These are phyloP conservation scores for Teratosphaeria pseudoeucalypti DNA, from an alignment of 2,329 filamentous ascomycete genomes.

Conservation along the genomic window DNA sequence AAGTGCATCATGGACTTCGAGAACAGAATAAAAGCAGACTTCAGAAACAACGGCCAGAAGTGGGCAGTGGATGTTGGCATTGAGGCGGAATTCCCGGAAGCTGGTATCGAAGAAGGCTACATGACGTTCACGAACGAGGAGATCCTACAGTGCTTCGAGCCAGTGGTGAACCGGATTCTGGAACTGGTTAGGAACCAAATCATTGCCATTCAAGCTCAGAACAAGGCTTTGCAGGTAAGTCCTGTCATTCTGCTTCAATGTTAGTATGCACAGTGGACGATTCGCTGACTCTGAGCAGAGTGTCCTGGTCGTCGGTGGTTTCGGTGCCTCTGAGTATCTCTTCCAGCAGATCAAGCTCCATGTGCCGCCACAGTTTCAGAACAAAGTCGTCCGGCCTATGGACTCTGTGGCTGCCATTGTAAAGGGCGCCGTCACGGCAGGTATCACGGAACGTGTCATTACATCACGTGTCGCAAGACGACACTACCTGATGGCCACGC, in stretches of 20 bases:
- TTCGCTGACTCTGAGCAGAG: slow-evolving; percentile 45
- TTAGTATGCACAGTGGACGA: neutral
- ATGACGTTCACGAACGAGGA: slow-evolving; percentile 99
- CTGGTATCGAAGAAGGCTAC: slow-evolving; percentile 95
- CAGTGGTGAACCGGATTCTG: slow-evolving; percentile 91
- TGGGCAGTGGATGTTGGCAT: slow-evolving; percentile 98
- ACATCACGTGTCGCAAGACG: slow-evolving; percentile 94
- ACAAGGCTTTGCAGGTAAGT: slow-evolving; percentile 69
- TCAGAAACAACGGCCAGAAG: slow-evolving; percentile 97
- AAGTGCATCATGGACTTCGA: slow-evolving; percentile 99
- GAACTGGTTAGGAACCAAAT: slow-evolving; percentile 97
- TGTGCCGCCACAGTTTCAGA: slow-evolving; percentile 94
- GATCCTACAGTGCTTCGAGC: slow-evolving; percentile 97
- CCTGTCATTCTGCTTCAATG: neutral
- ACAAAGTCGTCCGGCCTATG: slow-evolving; percentile 97
- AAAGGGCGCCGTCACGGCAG: slow-evolving; percentile 93
- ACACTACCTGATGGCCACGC: slow-evolving; percentile 97
- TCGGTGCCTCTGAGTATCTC: slow-evolving; percentile 95
- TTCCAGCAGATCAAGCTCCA: slow-evolving; percentile 99
- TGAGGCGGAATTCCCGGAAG: slow-evolving; percentile 94
- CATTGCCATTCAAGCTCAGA: slow-evolving; percentile 96
- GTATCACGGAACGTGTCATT: slow-evolving; percentile 92
- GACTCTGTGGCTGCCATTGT: slow-evolving; percentile 97
- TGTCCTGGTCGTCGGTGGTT: slow-evolving; percentile 92
- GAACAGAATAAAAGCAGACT: slow-evolving; percentile 98